These are phyloP conservation scores for Catenaria anguillulae DNA, from an alignment of 371 early-diverging fungal genomes.

Conservation along the genomic window DNA sequence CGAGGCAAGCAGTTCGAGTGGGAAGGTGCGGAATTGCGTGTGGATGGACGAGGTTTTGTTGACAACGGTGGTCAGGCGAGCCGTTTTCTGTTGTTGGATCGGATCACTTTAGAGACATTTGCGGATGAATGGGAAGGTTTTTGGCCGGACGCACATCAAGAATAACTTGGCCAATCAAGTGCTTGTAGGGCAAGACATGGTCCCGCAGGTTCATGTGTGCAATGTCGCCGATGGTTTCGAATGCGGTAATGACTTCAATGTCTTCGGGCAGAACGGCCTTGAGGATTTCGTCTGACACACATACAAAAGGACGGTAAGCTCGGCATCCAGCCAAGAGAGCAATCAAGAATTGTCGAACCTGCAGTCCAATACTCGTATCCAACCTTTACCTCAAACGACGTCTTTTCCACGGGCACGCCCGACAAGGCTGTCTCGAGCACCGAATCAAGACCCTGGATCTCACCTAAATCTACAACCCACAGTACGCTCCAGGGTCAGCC, in stretches of 20 bases:
- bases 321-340: neutral
- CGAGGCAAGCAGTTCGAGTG: conserved; percentile 84
- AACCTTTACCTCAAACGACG: conserved; percentile 37
- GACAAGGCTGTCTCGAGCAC: too few species aligned
- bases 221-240: conserved; percentile 92
- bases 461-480: too few species aligned
- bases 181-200: conserved; percentile 73
- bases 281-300: conserved; percentile 84
- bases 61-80: conserved; percentile 78
- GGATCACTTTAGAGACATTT: neutral
- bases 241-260: conserved; percentile 69
- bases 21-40: conserved; percentile 84
- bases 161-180: conserved; percentile 81
- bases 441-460: too few species aligned
- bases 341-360: neutral
- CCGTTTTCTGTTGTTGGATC: conserved; percentile 74
- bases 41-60: conserved; percentile 92
- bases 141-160: conserved; percentile 72
- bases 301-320: neutral
- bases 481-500: too few species aligned
- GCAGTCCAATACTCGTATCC: conserved; percentile 61
- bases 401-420: conserved; percentile 15
- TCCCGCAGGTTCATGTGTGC: conserved; percentile 93
- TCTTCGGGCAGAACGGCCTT: conserved; percentile 77
- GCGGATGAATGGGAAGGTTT: too few species aligned